Evolutionary conservation across 345 rosid genomes (phyloP), one percentile per base, ranked within the genome.

Genomic region (Schrenkiella parvula): DNA sequence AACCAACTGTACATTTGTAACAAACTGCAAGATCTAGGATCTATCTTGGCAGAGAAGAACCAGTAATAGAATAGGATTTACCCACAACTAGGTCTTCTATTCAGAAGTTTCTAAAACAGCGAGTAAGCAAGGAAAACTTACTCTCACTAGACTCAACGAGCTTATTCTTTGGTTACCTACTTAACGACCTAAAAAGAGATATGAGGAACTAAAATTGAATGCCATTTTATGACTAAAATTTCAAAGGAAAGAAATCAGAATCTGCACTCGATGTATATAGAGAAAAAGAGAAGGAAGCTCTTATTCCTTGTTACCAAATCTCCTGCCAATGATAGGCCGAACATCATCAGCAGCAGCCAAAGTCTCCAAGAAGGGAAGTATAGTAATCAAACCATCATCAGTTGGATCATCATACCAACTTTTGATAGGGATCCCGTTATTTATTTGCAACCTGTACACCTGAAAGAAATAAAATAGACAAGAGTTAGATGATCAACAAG

Each of bases 321-420:
- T 87, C 92, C 81, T 83, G 70, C 93, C 89, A 70, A 95, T 95
- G 78, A 88, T 82, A 32, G 97, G 97, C 28, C 99, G 95, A 71
- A 91, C 96, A 76, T 91, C 97, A 46, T 95, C 95, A 29, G 83
- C 87, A 63, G 85, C 90, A 65, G 75, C 95, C 85, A 95, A 78
- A 50, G 84, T 85, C 83, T 91, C 99, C 77, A 95, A 79, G 87
- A 95, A 89, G 74, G 99, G 96, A 56, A 95, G 93, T 68, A 95
- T 83, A 8, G 93, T 76, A 35, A 95, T 66, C 81, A 95, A 79
- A 25, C 87, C 92, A 68, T 82, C 76, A 85, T 95, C 99, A n/a
- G 82, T 82, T 70, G 93, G 89, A 76, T 95, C 99, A 80, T 85
- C 86, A 39, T 84, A 91, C 99, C 97, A 91, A 82, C 99, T 95